These are phyloP conservation scores for Coemansia sp. DNA, from an alignment of 192 early-diverging fungal genomes.

Conservation along the genomic window DNA sequence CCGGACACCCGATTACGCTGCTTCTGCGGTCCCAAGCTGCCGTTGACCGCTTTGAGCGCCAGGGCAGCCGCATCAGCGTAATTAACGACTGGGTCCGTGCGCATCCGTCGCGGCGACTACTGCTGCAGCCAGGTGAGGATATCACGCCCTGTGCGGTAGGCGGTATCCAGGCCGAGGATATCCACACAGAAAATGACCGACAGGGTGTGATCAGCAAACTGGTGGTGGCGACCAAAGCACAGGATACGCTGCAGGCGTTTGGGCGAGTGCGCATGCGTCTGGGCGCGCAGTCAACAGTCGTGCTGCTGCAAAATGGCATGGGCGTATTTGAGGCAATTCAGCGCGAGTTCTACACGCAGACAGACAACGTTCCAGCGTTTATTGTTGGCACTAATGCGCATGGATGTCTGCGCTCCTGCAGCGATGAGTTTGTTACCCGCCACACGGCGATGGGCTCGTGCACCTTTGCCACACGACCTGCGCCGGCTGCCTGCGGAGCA, in stretches of 20 bases:
- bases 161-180: conserved; percentile 19
- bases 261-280: conserved; percentile 55
- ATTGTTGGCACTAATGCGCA: conserved; percentile 59
- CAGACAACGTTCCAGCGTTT: conserved; percentile 24
- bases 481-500: conserved; percentile 8
- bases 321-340: conserved; percentile 59
- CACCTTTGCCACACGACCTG: conserved; percentile 43
- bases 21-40: conserved; percentile 58
- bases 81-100: conserved; percentile 32
- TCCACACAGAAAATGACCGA: conserved; percentile 40
- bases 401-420: conserved; percentile 52
- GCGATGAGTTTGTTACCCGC: conserved; percentile 54
- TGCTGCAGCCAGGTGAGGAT: conserved; percentile 14
- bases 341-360: conserved; percentile 19
- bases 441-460: conserved; percentile 62
- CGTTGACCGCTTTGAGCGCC: conserved; percentile 28
- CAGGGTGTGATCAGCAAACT: conserved; percentile 52
- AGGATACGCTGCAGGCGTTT: conserved; percentile 59
- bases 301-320: conserved; percentile 70
- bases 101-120: conserved; percentile 40
- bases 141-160: conserved; percentile 22
- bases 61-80: conserved; percentile 24
- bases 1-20: conserved; percentile 57
- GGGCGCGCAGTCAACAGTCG: conserved; percentile 52
- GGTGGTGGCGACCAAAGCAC: conserved; percentile 66